Base-by-base conservation (phyloP, 2,329 filamentous ascomycete species). In the Lasiodiplodia gonubiensis region DNA sequence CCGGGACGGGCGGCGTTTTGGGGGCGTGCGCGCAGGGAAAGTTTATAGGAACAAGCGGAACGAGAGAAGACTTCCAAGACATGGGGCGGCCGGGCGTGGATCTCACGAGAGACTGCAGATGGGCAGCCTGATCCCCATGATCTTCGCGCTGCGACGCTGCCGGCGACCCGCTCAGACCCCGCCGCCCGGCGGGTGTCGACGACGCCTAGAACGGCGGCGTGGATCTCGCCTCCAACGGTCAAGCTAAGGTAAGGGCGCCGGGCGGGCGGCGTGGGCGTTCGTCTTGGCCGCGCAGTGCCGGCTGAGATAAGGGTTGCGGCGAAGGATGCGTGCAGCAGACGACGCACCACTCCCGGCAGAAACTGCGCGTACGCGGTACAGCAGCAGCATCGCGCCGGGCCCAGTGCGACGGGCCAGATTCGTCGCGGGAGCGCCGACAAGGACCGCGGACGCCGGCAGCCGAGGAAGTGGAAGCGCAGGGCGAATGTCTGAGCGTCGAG, bases 91-190 rank as follows among this genome's bases (percentile, higher is more conserved):
- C 60, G 18, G 42, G 60, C 35, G 30, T 33, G 48, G 61, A 64
- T 54, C 61, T 64, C 49, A 64, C 61, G 61, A 64, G 60, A 64
- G 37, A 64, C 49, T 39, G 51, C 53, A 33, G 35, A 21, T 14
- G n/a, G 53, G 23, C 21, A 61, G 64, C 64, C 64, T 59, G 64
- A 59, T 66, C 53, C 39, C 39, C 64, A 66, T 59, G 64, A 66
- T 66, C 53, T 48, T 52, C 64, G 25, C 30, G 10, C 23, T 46
- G 42, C 30, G 33, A 48, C 12, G 57, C 39, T 48, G 54, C 54
- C 54, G 54, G 27, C 18, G 16, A 59, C 54, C 54, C 54, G 54
- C 57, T 61, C 57, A 61, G 42, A 35, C 57, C 57, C 46, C 55
- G 37, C 42, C 42, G 42, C 39, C 7, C 42, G n/a, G 42, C 11